Conservation (phyloP, 352 stramenopile genomes). For the Globisporangium paroecandrum region DNA sequence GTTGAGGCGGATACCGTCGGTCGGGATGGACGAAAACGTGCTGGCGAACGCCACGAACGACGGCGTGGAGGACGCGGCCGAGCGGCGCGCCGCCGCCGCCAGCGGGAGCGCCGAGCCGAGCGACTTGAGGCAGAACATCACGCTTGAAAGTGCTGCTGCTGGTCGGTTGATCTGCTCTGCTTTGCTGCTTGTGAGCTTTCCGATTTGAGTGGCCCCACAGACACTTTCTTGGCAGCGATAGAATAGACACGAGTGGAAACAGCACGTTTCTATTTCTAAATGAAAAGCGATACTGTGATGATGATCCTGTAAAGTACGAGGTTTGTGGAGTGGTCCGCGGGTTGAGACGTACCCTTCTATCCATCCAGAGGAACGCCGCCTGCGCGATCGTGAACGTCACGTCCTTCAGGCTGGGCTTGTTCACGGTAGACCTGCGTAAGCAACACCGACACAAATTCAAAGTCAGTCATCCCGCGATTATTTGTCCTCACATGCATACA, state of each 20-base stretch:
- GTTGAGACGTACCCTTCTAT: no score
- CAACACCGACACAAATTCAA: no score
- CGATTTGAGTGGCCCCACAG: slow-evolving; percentile 16
- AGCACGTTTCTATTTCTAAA: background rate
- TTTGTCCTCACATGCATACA: no score
- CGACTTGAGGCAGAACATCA: slow-evolving; percentile 61
- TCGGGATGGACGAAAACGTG: slow-evolving; percentile 46
- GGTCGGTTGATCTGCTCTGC: background rate
- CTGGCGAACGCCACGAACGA: slow-evolving; percentile 36
- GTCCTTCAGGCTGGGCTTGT: no score
- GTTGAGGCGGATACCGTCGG: slow-evolving; percentile 76
- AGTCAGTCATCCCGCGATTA: no score
- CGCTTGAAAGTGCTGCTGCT: background rate
- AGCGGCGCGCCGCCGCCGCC: slow-evolving; percentile 11
- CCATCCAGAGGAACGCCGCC: no score
- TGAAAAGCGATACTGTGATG: no score
- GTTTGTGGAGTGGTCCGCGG: background rate
- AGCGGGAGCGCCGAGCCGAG: slow-evolving; percentile 48
- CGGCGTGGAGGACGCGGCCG: slow-evolving; percentile 4
- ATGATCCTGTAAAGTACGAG: background rate
- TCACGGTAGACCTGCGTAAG: no score
- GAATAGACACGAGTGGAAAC: background rate
- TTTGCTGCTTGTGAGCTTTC: slow-evolving; percentile 1
- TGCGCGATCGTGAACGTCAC: no score
- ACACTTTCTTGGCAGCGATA: background rate